These are phyloP conservation scores for Stagonosporopsis chrysanthemi DNA, from an alignment of 2,329 filamentous ascomycete species.

Conservation along the genomic window DNA sequence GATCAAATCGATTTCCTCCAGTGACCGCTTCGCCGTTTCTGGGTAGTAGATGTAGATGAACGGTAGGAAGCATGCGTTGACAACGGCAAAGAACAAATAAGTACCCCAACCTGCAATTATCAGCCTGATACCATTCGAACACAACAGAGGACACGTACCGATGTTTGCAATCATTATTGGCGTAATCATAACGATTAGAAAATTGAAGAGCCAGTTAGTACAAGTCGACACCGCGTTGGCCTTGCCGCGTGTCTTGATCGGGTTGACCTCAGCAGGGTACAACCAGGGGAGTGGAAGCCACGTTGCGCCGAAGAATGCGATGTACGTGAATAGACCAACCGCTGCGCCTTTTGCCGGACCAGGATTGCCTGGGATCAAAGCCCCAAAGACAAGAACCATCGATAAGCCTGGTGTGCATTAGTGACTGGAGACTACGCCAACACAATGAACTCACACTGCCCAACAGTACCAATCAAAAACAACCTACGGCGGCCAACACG, in stretches of 20 bases:
- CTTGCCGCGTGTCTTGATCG: slow-evolving; percentile 61
- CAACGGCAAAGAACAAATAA: slow-evolving; percentile 57
- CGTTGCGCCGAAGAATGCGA: slow-evolving; percentile 70
- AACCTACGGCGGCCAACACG: slow-evolving; percentile 60
- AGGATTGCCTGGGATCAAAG: slow-evolving; percentile 45
- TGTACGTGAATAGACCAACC: slow-evolving; percentile 71
- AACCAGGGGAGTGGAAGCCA: slow-evolving; percentile 69
- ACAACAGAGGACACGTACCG: neutral
- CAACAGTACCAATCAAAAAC: slow-evolving; percentile 53
- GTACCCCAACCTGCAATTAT: slow-evolving; percentile 38
- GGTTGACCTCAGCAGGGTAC: slow-evolving; percentile 59
- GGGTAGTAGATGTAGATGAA: slow-evolving; percentile 63
- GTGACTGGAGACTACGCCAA: too few relatives aligned
- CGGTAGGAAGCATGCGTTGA: slow-evolving; percentile 60
- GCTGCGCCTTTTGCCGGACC: slow-evolving; percentile 55
- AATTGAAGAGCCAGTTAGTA: slow-evolving; percentile 62
- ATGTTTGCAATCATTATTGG: slow-evolving; percentile 47
- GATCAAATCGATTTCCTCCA: slow-evolving; percentile 60
- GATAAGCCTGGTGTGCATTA: slow-evolving; percentile 51
- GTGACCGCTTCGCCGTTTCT: slow-evolving; percentile 57
- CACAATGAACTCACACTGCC: slow-evolving; percentile 51
- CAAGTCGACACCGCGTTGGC: slow-evolving; percentile 61
- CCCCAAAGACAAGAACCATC: slow-evolving; percentile 56
- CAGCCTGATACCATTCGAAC: neutral
- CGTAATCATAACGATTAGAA: slow-evolving; percentile 50